phyloP scores from a whole-genome alignment of 495 filamentous ascomycete species.

The Hamigera avellanea region DNA sequence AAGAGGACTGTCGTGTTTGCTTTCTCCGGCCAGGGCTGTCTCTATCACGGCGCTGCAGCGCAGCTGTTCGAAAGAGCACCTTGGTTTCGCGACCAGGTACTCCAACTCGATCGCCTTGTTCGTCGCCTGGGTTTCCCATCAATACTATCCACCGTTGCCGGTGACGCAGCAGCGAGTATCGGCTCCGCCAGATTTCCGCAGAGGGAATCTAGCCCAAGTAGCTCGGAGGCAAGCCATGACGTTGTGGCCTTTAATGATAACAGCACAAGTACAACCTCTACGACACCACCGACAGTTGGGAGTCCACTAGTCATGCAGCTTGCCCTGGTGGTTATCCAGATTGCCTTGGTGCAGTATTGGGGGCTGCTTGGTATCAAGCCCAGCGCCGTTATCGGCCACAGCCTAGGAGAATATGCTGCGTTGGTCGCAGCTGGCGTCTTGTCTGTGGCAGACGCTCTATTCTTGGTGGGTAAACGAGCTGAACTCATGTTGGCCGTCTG shows the following conservation, averaged over 20 bases:
- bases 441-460: slow-evolving; percentile 67
- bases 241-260: too few species aligned
- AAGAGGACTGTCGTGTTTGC: slow-evolving; percentile 50
- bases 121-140: slow-evolving; percentile 14
- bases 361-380: slow-evolving; percentile 66
- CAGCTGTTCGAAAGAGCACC: not conserved
- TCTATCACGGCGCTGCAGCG: slow-evolving; percentile 22
- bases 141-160: slow-evolving; percentile 43
- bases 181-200: too few species aligned
- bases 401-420: slow-evolving; percentile 79
- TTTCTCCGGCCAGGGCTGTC: slow-evolving; percentile 57
- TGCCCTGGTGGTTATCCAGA: slow-evolving; percentile 67
- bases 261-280: too few species aligned
- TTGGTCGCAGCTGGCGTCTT: slow-evolving; percentile 72
- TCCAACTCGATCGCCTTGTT: not conserved
- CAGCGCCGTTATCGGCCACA: slow-evolving; percentile 72
- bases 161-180: too few species aligned
- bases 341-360: slow-evolving; percentile 76
- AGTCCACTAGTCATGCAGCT: slow-evolving; percentile 70
- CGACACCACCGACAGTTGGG: too few species aligned
- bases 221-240: too few species aligned
- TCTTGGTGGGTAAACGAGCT: slow-evolving; percentile 24
- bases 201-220: too few species aligned
- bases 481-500: slow-evolving; percentile 8
- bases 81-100: not conserved